Evolutionary conservation across 1,284 basidiomycete species (phyloP), one percentile per base, ranked within the genome.

Genomic region (Puccinia novopanici): DNA sequence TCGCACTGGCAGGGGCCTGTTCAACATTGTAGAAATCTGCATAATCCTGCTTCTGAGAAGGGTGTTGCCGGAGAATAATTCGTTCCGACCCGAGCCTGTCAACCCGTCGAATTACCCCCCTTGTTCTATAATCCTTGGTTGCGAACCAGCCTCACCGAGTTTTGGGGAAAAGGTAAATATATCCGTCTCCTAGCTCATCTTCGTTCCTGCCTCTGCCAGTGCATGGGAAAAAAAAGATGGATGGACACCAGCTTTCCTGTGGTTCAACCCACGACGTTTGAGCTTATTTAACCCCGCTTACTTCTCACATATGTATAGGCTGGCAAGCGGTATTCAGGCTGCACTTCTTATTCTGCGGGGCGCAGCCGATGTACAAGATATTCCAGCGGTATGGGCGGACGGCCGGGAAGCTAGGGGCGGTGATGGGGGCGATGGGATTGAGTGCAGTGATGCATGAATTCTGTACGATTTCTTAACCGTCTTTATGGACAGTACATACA

Each of bases 241-340:
- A 61, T 34, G 34, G 34, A 34, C 34, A 34, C 34, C 1, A 34
- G 4, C 34, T 34, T 34, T 34, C 34, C 34, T 34, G 34, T 34
- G 2, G 34, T 34, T 34, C 34, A 34, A 34, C 34, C 34, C 34
- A 34, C 34, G 34, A 34, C 34, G 34, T 1, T 34, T 1, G 34
- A 34, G 34, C 1, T 2, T 34, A 2, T 2, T 34, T 34, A 34
- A 34, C 34, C 34, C 34, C 34, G 34, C 4, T 34, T 34, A 34
- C 34, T 34, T 34, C 34, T 2, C 34, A 34, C 1, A 34, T 34
- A 34, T 34, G 17, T 74, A 24, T 27, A 79, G 77, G 70, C 15
- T 80, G 78, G 78, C 78, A 80, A 63, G 70, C 78, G 10, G 70
- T 80, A 12, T 80, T 80, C 70, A 55, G 78, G 22, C 78, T 48